phyloP scores from a whole-genome alignment of 1,139 yeast genomes.

The Kurtzmaniella quercitrusa region DNA sequence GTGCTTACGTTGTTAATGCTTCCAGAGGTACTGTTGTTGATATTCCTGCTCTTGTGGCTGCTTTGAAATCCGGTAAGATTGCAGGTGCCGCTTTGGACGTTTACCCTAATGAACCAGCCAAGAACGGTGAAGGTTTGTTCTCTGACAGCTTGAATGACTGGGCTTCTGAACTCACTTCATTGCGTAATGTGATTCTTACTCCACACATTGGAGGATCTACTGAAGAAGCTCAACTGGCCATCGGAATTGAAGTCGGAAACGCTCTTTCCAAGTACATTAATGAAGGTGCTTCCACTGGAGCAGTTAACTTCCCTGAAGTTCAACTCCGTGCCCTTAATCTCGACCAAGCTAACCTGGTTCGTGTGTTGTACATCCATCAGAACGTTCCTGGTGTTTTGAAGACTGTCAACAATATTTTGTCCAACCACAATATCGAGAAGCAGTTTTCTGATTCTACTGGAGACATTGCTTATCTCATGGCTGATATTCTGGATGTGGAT shows the following conservation, averaged over 20 bases:
- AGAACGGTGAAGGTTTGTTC: conserved; percentile 85
- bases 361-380: conserved; percentile 94
- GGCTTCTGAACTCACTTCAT: conserved; percentile 76
- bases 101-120: conserved; percentile 96
- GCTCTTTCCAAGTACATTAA: conserved; percentile 87
- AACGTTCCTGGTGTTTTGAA: conserved; percentile 99
- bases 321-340: conserved; percentile 82
- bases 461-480: conserved; percentile 95
- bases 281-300: conserved; percentile 94
- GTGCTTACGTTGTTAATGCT: conserved; percentile 90
- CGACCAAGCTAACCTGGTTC: conserved; percentile 84
- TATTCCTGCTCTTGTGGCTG: conserved; percentile 87
- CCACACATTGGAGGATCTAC: conserved; percentile 99
- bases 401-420: conserved; percentile 92
- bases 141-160: conserved; percentile 69
- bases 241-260: conserved; percentile 91
- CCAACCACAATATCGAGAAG: conserved; percentile 94
- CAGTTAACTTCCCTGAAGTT: conserved; percentile 99
- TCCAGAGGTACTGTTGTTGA: conserved; percentile 98
- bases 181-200: conserved; percentile 86
- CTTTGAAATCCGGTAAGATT: conserved; percentile 87
- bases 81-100: conserved; percentile 99
- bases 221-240: conserved; percentile 97
- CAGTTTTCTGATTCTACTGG: conserved; percentile 96
- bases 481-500: conserved; percentile 89